Percentiles rank a stretch among this genome's conserved stretches.
phyloP scores from a whole-genome alignment of 768 basidiomycete genomes.

The Phlebiopsis flavidoalba region DNA sequence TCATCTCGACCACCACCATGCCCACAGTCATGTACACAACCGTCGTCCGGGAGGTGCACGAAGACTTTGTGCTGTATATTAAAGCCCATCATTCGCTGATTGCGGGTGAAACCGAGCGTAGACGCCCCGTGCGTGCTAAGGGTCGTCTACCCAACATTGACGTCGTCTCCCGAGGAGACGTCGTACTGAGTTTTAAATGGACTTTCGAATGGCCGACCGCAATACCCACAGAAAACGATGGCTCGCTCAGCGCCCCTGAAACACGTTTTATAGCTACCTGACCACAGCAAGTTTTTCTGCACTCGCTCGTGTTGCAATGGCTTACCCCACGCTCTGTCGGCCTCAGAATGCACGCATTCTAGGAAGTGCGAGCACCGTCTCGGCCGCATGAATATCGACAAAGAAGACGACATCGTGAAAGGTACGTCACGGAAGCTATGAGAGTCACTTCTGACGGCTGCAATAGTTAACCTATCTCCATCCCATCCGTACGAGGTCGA shows the following conservation, averaged over 20 bases:
- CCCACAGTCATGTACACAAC: conserved; percentile 21
- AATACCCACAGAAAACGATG: conserved; percentile 37
- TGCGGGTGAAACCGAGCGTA: conserved; percentile 26
- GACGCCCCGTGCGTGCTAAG: conserved; percentile 26
- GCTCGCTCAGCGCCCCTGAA: conserved; percentile 42
- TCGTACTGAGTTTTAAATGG: conserved; percentile 54
- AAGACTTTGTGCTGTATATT: conserved; percentile 40
- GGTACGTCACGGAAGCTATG: conserved; percentile 23
- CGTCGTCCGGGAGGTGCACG: conserved; percentile 38
- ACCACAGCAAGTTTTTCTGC: conserved; percentile 33
- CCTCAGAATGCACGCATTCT: conserved; percentile 55
- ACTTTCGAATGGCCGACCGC: conserved; percentile 37
- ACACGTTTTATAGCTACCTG: conserved; percentile 48
- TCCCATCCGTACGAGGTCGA: background rate
- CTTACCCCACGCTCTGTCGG: conserved; percentile 2
- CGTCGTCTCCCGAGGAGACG: conserved; percentile 42
- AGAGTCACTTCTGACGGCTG: conserved; percentile 4
- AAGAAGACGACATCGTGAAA: conserved; percentile 36
- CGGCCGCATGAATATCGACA: conserved; percentile 45
- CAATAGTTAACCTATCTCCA: conserved; percentile 1
- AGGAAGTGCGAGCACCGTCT: conserved; percentile 53
- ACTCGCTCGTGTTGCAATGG: background rate
- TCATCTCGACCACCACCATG: conserved; percentile 10
- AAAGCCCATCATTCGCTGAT: conserved; percentile 40
- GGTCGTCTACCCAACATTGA: conserved; percentile 37